A percentile compares a stretch with the other conserved stretches of the same genome.
Conservation (phyloP, 2,329 filamentous ascomycete genomes). For the Colletotrichum falcatum region DNA sequence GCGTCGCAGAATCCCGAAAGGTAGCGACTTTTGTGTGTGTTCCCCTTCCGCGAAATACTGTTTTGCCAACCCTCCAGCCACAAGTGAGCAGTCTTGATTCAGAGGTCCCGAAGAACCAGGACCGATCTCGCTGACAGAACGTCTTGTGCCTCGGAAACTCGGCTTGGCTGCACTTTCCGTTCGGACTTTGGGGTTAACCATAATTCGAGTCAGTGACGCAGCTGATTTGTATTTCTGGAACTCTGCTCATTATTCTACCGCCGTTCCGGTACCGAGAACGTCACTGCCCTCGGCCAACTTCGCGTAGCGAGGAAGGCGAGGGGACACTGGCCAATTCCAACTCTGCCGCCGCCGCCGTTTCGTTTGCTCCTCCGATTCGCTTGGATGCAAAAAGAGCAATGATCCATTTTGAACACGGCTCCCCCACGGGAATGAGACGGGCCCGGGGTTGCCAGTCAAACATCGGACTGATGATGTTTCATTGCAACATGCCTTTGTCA, state of each 20-base stretch:
- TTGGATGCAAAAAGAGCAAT: background rate
- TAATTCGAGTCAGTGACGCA: conserved; percentile 12
- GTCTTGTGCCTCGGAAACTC: background rate
- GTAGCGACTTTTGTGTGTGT: background rate
- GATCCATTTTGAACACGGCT: background rate
- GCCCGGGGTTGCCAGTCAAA: background rate
- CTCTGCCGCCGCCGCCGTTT: background rate
- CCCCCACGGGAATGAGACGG: conserved; percentile 4
- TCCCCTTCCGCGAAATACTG: background rate
- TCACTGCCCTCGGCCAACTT: conserved; percentile 10
- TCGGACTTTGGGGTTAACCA: conserved; percentile 8
- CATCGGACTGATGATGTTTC: conserved; percentile 24
- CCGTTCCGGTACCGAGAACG: conserved; percentile 26
- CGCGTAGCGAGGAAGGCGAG: conserved; percentile 29
- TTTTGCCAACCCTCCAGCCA: background rate
- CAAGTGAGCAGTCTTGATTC: background rate
- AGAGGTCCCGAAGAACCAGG: too few relatives aligned
- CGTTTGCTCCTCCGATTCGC: background rate
- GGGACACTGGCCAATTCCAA: background rate
- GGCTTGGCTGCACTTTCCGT: background rate
- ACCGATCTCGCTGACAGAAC: background rate
- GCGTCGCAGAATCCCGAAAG: background rate
- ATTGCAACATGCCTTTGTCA: background rate
- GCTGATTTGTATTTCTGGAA: conserved; percentile 23
- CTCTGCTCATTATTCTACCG: conserved; percentile 15